Percentiles rank a stretch among this genome's conserved stretches.
phyloP scores from a whole-genome alignment of 257 asterid genomes.

The Ballota nigra region DNA sequence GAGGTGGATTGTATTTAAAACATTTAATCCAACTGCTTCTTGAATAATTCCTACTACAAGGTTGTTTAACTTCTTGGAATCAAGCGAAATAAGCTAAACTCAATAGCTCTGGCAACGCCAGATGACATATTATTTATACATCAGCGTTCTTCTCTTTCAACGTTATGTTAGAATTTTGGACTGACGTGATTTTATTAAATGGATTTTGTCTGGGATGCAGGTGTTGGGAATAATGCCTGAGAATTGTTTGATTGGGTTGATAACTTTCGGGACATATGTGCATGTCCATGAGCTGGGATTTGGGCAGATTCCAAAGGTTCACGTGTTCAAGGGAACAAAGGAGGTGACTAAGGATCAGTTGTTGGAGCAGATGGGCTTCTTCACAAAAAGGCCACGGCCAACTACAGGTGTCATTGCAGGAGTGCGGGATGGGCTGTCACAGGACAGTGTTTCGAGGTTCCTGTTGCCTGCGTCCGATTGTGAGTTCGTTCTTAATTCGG shows the following conservation, averaged over 20 bases:
- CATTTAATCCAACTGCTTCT: neutral
- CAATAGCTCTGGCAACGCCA: neutral
- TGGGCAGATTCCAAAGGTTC: conserved; percentile 88
- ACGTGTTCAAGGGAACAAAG: conserved; percentile 93
- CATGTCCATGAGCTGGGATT: conserved; percentile 95
- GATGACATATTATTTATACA: neutral
- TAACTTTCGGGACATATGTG: conserved; percentile 87
- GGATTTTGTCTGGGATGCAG: conserved; percentile 41
- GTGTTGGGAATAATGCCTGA: conserved; percentile 87
- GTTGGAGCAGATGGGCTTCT: conserved; percentile 96
- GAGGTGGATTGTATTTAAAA: neutral
- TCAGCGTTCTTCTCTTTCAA: neutral
- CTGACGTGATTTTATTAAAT: neutral
- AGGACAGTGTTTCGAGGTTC: conserved; percentile 89
- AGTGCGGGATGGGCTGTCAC: conserved; percentile 85
- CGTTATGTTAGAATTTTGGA: conserved; percentile 9
- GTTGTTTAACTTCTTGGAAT: neutral
- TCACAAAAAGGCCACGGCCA: conserved; percentile 76
- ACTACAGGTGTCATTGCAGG: conserved; percentile 91
- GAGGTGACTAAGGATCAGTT: conserved; percentile 86
- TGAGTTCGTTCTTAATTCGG: conserved; percentile 89
- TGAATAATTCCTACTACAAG: neutral
- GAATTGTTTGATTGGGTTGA: conserved; percentile 88
- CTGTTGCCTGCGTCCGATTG: conserved; percentile 96
- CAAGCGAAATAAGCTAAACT: neutral